Conservation (phyloP, 257 asterid genomes). For the Forsythia suspensa region DNA sequence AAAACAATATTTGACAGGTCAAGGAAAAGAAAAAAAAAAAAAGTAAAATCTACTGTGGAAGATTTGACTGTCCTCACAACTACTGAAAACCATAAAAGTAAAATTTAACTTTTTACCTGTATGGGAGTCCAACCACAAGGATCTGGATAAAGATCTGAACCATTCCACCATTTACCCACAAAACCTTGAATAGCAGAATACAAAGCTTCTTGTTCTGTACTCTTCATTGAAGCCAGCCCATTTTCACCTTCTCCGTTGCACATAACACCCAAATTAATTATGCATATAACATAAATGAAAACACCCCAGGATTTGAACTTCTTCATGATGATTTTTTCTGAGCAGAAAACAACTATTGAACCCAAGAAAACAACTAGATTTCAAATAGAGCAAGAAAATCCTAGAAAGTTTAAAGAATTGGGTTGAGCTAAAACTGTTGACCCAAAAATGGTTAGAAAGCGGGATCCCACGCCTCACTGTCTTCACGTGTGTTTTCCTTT, state of each 20-base stretch:
- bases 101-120: conserved; percentile 53
- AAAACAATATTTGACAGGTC: not conserved
- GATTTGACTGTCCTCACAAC: not conserved
- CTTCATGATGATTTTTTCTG: conserved; percentile 43
- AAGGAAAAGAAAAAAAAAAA: not conserved
- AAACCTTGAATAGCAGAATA: conserved; percentile 84
- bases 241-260: conserved; percentile 64
- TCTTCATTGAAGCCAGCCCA: conserved; percentile 66
- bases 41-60: not conserved
- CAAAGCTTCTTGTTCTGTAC: conserved; percentile 64
- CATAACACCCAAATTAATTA: conserved; percentile 25
- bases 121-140: conserved; percentile 99
- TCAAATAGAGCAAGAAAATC: not conserved
- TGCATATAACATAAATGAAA: conserved; percentile 30
- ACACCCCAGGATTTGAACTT: conserved; percentile 27
- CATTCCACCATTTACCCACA: conserved; percentile 98
- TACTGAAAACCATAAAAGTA: conserved; percentile 3
- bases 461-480: too few species aligned
- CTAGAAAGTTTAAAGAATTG: conserved; percentile 5
- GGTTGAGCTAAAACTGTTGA: conserved; percentile 1
- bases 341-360: conserved; percentile 12
- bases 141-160: conserved; percentile 98
- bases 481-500: too few species aligned
- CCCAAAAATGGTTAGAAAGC: too few species aligned
- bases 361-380: not conserved